Base-by-base conservation (phyloP, 148 eudicot genomes). In the Spergularia marina region DNA sequence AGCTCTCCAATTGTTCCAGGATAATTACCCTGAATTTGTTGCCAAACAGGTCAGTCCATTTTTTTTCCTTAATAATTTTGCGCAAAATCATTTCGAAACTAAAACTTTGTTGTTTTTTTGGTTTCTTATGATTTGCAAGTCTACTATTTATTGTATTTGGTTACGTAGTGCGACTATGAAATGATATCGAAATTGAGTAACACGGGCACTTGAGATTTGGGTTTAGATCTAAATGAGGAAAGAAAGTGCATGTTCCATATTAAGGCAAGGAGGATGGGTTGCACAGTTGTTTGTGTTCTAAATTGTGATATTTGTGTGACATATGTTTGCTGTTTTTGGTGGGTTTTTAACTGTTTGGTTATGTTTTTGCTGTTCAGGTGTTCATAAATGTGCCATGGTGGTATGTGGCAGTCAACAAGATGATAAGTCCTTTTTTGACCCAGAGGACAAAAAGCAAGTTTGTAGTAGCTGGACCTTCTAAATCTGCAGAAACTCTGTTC, bases 381-480 rank as follows among this genome's bases (percentile, higher is more conserved):
- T 87, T 81, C 49, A 78, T 87, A 78, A 87, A 87, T 85, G 85
- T 84, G 25, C 86, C 91, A 52, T 85, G 88, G 88, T 85, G 91
- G 91, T 87, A 87, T 69, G 25, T 87, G 58, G 88, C 88, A 34
- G 71, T 70, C 78, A 78, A 78, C 77, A 79, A 74, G 79, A 77
- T 87, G 82, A 83, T 83, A n/a, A 82, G 80, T 9, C 79, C 87
- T 20, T 84, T 87, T 53, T 74, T 87, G 67, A 87, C 87, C 9
- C 88, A 81, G 49, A 82, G 87, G 61, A 87, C 85, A 53, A 87
- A 83, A 63, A 85, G 86, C 86, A 87, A 87, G 79, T 83, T 83
- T 76, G 80, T 85, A 47, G 73, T 87, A 67, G 91, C 85, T 70
- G 81, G 84, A n/a, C 73, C 88, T 52, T 80, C 88, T 3, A 82